Percentiles rank a stretch among this genome's conserved stretches.
Conservation (phyloP, 352 stramenopile species). For the Pythium brassicae region DNA sequence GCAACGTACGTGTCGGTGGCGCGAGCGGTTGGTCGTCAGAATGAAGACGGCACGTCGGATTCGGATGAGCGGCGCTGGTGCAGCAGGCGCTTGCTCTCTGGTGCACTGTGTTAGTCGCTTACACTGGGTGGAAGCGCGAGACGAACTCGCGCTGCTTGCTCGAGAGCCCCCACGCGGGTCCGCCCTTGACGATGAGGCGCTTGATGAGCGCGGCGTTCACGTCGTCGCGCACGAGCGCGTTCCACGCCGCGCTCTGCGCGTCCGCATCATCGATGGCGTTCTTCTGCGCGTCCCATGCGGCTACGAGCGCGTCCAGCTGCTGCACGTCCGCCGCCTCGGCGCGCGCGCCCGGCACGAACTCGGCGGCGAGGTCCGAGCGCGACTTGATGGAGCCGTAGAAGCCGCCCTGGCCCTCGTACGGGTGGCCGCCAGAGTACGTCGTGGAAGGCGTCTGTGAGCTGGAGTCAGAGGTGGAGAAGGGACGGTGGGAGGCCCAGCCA, state of each 20-base stretch:
- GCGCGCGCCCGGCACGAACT: constrained; percentile 60
- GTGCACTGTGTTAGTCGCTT: background rate
- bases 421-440: constrained; percentile 87
- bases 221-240: constrained; percentile 34
- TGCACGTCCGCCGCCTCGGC: constrained; percentile 59
- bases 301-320: constrained; percentile 58
- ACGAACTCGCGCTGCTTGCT: constrained; percentile 72
- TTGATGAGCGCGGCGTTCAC: constrained; percentile 43
- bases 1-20: background rate
- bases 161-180: constrained; percentile 73
- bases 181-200: constrained; percentile 64
- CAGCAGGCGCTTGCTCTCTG: background rate
- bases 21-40: background rate
- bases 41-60: background rate
- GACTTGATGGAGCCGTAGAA: constrained; percentile 88
- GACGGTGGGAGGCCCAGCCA: too few relatives aligned
- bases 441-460: constrained; percentile 26
- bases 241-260: constrained; percentile 35
- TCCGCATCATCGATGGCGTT: constrained; percentile 25
- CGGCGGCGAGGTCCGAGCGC: constrained; percentile 58
- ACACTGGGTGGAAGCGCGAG: constrained; percentile 33
- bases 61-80: background rate
- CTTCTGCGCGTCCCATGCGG: constrained; percentile 41
- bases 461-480: background rate
- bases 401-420: constrained; percentile 84